Base-by-base conservation (phyloP, 1,284 basidiomycete species). In the Somion occarium region DNA sequence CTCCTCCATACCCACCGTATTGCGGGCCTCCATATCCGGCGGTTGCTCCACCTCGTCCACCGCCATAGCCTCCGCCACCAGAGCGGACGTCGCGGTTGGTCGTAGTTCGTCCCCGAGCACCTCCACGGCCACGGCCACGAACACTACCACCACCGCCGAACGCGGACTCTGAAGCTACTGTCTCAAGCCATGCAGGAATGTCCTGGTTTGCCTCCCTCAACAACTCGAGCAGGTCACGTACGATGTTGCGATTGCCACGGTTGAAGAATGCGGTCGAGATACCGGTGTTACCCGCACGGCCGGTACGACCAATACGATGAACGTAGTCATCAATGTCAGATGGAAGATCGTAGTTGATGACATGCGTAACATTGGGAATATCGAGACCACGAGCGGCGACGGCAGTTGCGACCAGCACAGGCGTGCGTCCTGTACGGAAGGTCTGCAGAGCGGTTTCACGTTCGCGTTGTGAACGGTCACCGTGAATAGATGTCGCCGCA, bases 281-380 rank as follows among this genome's bases (percentile, higher is more conserved):
- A 76, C 96, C 96, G n/a, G 87, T 91, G 78, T 99, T 99, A 60
- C 96, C 96, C 13, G 97, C 97, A 84, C 96, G 95, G 51, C 97
- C 96, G 19, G 97, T 99, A 80, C 96, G 93, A 78, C 96, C 96
- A 65, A 98, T 98, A 66, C 94, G 92, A 70, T 98, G 94, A 46
- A 97, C 95, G 71, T 98, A 98, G 71, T 98, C 97, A 66, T 99
- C 96, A 56, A 99, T 96, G 72, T 99, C 96, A 56, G 89, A 91
- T 18, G 96, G 96, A n/a, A 99, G 76, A 70, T 99, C 97, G 73
- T 98, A 99, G 72, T 96, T 96, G 75, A 99, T 80, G 64, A 99
- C 96, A 70, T 99, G 97, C 25, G 93, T 98, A 64, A 99, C 96
- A 71, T 99, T 97, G 61, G 97, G 97, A 62, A 99, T 99, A 76